phyloP scores from a whole-genome alignment of 192 early-diverging fungal species.

The Rhizophlyctis rosea region DNA sequence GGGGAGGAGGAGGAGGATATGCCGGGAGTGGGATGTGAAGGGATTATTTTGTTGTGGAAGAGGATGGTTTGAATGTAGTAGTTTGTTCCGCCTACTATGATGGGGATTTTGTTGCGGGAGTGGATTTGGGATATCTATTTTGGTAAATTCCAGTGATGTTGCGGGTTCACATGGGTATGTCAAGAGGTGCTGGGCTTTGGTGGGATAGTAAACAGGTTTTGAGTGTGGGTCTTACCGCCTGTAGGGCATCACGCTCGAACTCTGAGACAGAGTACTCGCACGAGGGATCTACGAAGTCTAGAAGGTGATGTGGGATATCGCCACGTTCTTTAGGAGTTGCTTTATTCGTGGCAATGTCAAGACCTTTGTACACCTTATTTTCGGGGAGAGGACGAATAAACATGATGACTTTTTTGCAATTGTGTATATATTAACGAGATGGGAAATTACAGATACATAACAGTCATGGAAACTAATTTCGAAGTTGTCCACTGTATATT shows the following conservation, averaged over 20 bases:
- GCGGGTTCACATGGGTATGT: too few species aligned
- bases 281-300: slow-evolving; percentile 66
- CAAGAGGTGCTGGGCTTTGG: too few species aligned
- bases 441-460: too few species aligned
- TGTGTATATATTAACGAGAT: too few species aligned
- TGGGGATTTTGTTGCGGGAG: slow-evolving; percentile 63
- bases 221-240: slow-evolving; percentile 44
- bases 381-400: too few species aligned
- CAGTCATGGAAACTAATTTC: too few species aligned
- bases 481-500: too few species aligned
- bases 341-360: slow-evolving; percentile 96
- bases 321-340: slow-evolving; percentile 67
- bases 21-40: too few species aligned
- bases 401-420: too few species aligned
- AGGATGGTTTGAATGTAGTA: slow-evolving; percentile 94
- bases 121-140: slow-evolving; percentile 76
- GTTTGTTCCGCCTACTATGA: slow-evolving; percentile 94
- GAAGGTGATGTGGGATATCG: slow-evolving; percentile 77
- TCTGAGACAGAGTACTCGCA: slow-evolving; percentile 85
- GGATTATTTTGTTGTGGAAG: slow-evolving; percentile 69
- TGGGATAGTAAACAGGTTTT: slow-evolving; percentile 10
- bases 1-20: neutral
- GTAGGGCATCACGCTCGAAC: slow-evolving; percentile 74
- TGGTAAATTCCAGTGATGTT: neutral
- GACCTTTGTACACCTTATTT: slow-evolving; percentile 78